phyloP scores from a whole-genome alignment of 768 basidiomycete genomes.

The Epithele typhae region DNA sequence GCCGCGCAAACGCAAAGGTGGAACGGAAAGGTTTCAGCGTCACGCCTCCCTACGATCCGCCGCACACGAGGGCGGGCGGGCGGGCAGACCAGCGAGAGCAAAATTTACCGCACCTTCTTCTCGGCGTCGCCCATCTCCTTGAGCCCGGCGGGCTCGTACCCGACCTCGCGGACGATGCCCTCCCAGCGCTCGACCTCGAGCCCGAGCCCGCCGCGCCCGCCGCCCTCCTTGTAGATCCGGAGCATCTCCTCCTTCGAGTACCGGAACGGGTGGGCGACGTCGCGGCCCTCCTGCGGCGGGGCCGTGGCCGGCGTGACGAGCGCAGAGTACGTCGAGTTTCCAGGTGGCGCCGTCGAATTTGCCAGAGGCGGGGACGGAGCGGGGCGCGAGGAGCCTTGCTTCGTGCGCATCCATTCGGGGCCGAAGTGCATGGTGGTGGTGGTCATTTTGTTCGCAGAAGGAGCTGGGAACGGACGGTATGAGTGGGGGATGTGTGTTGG shows the following conservation, averaged over 20 bases:
- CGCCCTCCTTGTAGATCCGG: conserved; percentile 77
- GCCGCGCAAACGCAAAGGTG: conserved; percentile 13
- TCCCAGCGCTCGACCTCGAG: conserved; percentile 89
- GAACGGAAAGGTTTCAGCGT: conserved; percentile 12
- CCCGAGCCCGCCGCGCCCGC: conserved; percentile 67
- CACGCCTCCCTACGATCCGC: not conserved
- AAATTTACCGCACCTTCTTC: conserved; percentile 66
- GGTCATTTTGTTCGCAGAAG: conserved; percentile 37
- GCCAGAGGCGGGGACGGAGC: conserved; percentile 50
- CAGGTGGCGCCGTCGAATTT: conserved; percentile 36
- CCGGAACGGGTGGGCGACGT: conserved; percentile 74
- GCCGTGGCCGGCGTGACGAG: conserved; percentile 54
- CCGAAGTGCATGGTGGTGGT: conserved; percentile 83
- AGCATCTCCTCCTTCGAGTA: conserved; percentile 86
- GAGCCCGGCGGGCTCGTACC: conserved; percentile 65
- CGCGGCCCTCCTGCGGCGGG: conserved; percentile 48
- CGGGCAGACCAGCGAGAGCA: not conserved
- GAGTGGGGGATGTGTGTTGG: conserved; percentile 6
- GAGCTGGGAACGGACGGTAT: not conserved
- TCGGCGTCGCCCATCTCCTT: conserved; percentile 80
- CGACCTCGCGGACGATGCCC: conserved; percentile 77
- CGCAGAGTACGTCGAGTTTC: conserved; percentile 67
- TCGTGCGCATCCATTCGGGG: conserved; percentile 90
- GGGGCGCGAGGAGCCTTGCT: conserved; percentile 55
- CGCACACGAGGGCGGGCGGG: not conserved